Percentiles rank a stretch among this genome's conserved stretches.
Conservation (phyloP, 345 rosid genomes). For the Microcos paniculata region DNA sequence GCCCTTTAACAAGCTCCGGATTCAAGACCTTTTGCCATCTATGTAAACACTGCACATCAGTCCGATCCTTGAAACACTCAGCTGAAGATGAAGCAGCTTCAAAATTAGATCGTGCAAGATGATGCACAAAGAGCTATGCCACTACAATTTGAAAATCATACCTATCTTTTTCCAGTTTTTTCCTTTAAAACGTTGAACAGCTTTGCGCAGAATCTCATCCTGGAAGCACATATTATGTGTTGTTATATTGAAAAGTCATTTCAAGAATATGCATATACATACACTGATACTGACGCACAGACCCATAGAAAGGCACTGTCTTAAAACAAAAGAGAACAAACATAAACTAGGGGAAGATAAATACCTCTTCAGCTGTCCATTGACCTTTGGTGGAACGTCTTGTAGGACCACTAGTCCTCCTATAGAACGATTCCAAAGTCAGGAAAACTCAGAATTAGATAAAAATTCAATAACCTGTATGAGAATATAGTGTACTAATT, state of each 20-base stretch:
- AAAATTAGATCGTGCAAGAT: slow-evolving; percentile 30
- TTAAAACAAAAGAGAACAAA: neutral
- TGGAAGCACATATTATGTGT: slow-evolving; percentile 23
- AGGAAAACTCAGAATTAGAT: slow-evolving; percentile 4
- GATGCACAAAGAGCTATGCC: neutral
- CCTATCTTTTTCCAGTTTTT: slow-evolving; percentile 99
- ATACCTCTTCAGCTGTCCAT: slow-evolving; percentile 98
- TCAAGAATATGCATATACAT: neutral
- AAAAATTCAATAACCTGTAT: too few species aligned
- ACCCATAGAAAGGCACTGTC: neutral
- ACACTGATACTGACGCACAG: neutral
- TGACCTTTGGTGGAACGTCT: slow-evolving; percentile 98
- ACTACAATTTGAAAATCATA: slow-evolving; percentile 20
- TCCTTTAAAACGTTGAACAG: slow-evolving; percentile 93
- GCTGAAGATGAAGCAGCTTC: slow-evolving; percentile 51
- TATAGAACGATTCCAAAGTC: slow-evolving; percentile 28
- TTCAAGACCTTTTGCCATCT: slow-evolving; percentile 99
- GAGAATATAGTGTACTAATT: too few species aligned
- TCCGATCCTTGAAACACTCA: slow-evolving; percentile 97
- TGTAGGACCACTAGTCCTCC: slow-evolving; percentile 96
- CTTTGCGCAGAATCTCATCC: slow-evolving; percentile 92
- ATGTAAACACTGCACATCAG: slow-evolving; percentile 99
- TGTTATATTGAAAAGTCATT: neutral
- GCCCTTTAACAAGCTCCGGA: slow-evolving; percentile 99
- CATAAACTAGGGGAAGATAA: slow-evolving; percentile 7